These are phyloP conservation scores for Capsicum chinense DNA, from an alignment of 257 asterid genomes.

Conservation along the genomic window DNA sequence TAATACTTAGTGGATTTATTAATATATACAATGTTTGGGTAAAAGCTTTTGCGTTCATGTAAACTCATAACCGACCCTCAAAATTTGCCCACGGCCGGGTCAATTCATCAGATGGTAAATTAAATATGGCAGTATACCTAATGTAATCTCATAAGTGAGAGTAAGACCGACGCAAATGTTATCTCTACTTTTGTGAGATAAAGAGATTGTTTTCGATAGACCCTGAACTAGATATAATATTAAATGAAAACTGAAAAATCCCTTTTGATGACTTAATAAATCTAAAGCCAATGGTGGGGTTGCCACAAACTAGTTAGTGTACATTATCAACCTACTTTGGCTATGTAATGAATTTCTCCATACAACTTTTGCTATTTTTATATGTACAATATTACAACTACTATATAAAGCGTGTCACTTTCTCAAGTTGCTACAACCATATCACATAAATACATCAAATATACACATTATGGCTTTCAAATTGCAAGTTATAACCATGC, in stretches of 20 bases:
- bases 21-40: background rate
- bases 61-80: background rate
- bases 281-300: slow-evolving; percentile 43
- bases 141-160: background rate
- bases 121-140: background rate
- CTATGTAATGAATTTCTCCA: slow-evolving; percentile 25
- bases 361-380: slow-evolving; percentile 28
- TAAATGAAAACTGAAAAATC: slow-evolving; percentile 22
- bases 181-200: background rate
- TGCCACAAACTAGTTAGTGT: slow-evolving; percentile 36
- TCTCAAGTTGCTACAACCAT: background rate
- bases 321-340: slow-evolving; percentile 41
- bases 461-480: slow-evolving; percentile 15
- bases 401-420: slow-evolving; percentile 36
- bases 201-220: background rate
- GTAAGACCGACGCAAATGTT: background rate
- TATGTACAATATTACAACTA: background rate
- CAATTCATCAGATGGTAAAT: background rate
- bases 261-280: slow-evolving; percentile 28
- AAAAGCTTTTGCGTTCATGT: background rate
- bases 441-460: background rate
- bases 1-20: background rate
- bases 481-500: slow-evolving; percentile 38
- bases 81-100: too few relatives aligned
- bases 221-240: background rate